Conservation (phyloP, 2,329 filamentous ascomycete genomes). For the Stemphylium vesicarium region DNA sequence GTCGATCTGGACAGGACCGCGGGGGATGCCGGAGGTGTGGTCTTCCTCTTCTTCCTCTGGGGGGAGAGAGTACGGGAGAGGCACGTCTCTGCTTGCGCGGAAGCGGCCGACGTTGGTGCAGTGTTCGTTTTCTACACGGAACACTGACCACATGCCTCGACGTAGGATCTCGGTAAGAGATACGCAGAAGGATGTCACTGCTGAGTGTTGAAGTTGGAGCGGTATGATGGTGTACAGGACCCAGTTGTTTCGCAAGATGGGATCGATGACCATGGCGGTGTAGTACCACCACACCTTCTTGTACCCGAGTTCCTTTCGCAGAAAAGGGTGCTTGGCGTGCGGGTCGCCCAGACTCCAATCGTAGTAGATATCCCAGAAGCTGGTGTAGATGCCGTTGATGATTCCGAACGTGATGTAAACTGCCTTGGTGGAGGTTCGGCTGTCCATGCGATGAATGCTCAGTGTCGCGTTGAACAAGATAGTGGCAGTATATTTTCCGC, state of each 20-base stretch:
- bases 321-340: slow-evolving; percentile 65
- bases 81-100: slow-evolving; percentile 86
- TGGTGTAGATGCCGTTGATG: slow-evolving; percentile 84
- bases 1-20: slow-evolving; percentile 15
- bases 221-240: slow-evolving; percentile 90
- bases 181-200: slow-evolving; percentile 79
- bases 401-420: slow-evolving; percentile 80
- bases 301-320: slow-evolving; percentile 78
- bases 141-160: slow-evolving; percentile 86
- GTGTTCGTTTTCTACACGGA: slow-evolving; percentile 97
- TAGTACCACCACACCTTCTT: slow-evolving; percentile 87
- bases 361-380: slow-evolving; percentile 94
- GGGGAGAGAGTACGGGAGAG: slow-evolving; percentile 74
- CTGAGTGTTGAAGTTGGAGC: slow-evolving; percentile 80
- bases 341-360: slow-evolving; percentile 92
- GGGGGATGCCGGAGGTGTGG: slow-evolving; percentile 6
- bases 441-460: slow-evolving; percentile 81
- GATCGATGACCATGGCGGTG: slow-evolving; percentile 79
- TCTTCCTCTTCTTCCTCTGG: slow-evolving; percentile 15
- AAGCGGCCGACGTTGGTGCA: slow-evolving; percentile 82
- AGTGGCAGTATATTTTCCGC: slow-evolving; percentile 86
- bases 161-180: slow-evolving; percentile 80
- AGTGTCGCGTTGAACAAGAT: slow-evolving; percentile 80
- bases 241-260: slow-evolving; percentile 90
- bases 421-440: slow-evolving; percentile 63